phyloP scores from a whole-genome alignment of 2,329 filamentous ascomycete species.

The Amphichorda felina region DNA sequence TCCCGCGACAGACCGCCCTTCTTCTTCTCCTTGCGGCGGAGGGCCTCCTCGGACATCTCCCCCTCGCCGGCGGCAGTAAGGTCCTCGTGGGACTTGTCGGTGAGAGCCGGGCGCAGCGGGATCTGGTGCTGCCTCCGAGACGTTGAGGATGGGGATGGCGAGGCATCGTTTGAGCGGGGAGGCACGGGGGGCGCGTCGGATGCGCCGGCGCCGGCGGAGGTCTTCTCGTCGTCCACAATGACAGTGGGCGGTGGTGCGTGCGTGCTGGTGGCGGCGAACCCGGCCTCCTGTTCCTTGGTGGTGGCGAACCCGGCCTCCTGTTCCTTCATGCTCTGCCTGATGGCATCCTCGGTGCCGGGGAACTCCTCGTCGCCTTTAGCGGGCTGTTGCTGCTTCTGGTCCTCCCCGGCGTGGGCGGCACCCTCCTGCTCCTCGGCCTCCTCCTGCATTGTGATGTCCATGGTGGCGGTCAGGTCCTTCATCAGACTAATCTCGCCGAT shows the following conservation, averaged over 20 bases:
- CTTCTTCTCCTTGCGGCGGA: constrained; percentile 57
- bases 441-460: constrained; percentile 92
- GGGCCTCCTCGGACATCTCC: constrained; percentile 51
- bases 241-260: constrained; percentile 21
- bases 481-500: constrained; percentile 98
- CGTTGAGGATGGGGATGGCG: constrained; percentile 28
- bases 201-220: constrained; percentile 7
- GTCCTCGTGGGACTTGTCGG: constrained; percentile 64
- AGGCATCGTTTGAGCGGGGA: constrained; percentile 21
- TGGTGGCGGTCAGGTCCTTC: constrained; percentile 95
- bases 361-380: constrained; percentile 16
- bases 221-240: constrained; percentile 26
- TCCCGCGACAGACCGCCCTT: constrained; percentile 80
- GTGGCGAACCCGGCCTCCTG: constrained; percentile 16
- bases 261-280: constrained; percentile 7
- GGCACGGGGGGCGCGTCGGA: constrained; percentile 12
- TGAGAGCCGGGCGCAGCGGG: constrained; percentile 73
- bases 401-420: constrained; percentile 29
- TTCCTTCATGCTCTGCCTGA: constrained; percentile 40
- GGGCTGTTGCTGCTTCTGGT: constrained; percentile 13
- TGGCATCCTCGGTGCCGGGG: constrained; percentile 43
- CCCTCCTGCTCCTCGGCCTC: constrained; percentile 50
- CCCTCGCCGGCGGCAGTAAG: constrained; percentile 52
- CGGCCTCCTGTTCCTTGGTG: constrained; percentile 14
- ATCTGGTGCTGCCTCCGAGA: constrained; percentile 37